Conservation (phyloP, 2,329 filamentous ascomycete genomes). For the Neocucurbitaria cava region DNA sequence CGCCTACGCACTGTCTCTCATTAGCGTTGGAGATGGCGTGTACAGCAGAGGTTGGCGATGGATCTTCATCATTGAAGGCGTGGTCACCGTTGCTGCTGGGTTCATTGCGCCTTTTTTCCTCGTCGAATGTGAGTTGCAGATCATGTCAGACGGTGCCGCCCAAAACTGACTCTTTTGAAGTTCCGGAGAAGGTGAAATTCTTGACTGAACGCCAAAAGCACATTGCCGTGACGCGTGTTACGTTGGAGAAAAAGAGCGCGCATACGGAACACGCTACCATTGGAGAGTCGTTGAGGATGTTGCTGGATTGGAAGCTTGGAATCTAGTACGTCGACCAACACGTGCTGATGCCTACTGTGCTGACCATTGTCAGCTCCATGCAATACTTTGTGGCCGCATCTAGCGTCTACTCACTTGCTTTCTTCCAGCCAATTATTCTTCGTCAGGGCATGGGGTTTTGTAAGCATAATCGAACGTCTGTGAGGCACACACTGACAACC, state of each 20-base stretch:
- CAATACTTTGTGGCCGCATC: slow-evolving; percentile 42
- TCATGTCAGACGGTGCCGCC: too few relatives aligned
- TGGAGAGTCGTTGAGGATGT: slow-evolving; percentile 21
- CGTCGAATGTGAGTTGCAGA: slow-evolving; percentile 25
- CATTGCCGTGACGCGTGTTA: slow-evolving; percentile 21
- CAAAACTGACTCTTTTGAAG: slow-evolving; percentile 1
- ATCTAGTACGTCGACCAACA: slow-evolving; percentile 9
- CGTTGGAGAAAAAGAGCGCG: slow-evolving; percentile 22
- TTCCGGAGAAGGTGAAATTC: slow-evolving; percentile 32
- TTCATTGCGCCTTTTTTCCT: slow-evolving; percentile 31
- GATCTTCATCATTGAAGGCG: slow-evolving; percentile 35
- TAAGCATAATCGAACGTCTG: neutral
- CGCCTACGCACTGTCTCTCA: slow-evolving; percentile 42
- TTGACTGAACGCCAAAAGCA: slow-evolving; percentile 27
- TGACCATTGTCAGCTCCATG: slow-evolving; percentile 19
- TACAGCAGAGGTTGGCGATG: slow-evolving; percentile 42
- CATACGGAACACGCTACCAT: slow-evolving; percentile 26
- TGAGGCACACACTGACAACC: neutral
- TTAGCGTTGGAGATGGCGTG: slow-evolving; percentile 40
- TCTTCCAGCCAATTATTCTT: slow-evolving; percentile 35
- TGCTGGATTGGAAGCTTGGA: slow-evolving; percentile 22
- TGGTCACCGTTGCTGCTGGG: slow-evolving; percentile 24
- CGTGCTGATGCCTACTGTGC: neutral
- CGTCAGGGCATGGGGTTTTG: slow-evolving; percentile 34
- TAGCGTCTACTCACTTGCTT: slow-evolving; percentile 31